Percentiles rank a stretch among this genome's conserved stretches.
Conservation (phyloP, 176 grass and related monocot species). For the Cenchrus fungigraminus region DNA sequence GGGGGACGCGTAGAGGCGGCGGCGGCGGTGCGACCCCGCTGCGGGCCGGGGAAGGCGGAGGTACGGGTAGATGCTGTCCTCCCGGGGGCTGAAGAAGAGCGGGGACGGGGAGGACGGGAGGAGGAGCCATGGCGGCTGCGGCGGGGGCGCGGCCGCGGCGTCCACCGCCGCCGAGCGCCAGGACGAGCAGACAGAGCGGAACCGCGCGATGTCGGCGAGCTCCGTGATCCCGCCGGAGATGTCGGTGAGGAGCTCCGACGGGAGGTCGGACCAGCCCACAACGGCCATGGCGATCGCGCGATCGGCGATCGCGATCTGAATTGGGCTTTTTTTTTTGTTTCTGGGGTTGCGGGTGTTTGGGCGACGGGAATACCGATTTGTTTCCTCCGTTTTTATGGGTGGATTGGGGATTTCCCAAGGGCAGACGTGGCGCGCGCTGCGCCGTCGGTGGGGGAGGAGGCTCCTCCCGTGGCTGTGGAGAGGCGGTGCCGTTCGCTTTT, state of each 20-base stretch:
- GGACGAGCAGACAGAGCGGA: slow-evolving; percentile 61
- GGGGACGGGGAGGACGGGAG: slow-evolving; percentile 44
- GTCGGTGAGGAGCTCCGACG: slow-evolving; percentile 51
- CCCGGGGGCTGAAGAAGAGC: slow-evolving; percentile 53
- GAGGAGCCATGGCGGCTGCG: slow-evolving; percentile 47
- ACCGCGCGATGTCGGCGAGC: slow-evolving; percentile 57
- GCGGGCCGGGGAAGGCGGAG: slow-evolving; percentile 28
- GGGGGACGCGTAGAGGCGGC: slow-evolving; percentile 51
- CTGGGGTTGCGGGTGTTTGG: background rate
- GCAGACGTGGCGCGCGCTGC: slow-evolving; percentile 37
- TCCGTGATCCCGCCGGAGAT: slow-evolving; percentile 51
- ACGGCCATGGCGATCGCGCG: slow-evolving; percentile 36
- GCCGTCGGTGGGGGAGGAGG: slow-evolving; percentile 9
- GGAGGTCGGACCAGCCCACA: slow-evolving; percentile 46
- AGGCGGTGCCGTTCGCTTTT: slow-evolving; percentile 11
- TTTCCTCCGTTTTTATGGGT: slow-evolving; percentile 1
- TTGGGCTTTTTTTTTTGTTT: background rate
- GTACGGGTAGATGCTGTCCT: slow-evolving; percentile 59
- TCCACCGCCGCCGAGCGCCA: slow-evolving; percentile 45
- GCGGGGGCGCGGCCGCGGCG: slow-evolving; percentile 33
- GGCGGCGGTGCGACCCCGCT: background rate
- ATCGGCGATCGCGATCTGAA: slow-evolving; percentile 4
- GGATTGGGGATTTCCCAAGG: background rate
- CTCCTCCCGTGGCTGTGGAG: slow-evolving; percentile 10
- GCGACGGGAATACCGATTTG: background rate